Evolutionary conservation across 176 grass and related monocot species (phyloP), one percentile per base, ranked within the genome.

Genomic region (Musa troglodytarum): DNA sequence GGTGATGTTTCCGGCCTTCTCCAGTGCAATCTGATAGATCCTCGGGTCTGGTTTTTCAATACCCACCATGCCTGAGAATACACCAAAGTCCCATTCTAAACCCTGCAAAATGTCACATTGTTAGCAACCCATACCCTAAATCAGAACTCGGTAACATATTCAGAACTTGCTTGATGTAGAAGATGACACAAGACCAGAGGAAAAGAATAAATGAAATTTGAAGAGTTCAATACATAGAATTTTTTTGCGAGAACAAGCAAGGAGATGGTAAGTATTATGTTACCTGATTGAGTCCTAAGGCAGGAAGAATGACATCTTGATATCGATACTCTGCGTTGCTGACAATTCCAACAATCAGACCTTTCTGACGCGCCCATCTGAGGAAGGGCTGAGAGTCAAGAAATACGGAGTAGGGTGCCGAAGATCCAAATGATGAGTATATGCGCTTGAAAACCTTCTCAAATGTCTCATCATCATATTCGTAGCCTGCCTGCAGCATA

Each of bases 281-380:
- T 68, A 82, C 85, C 85, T 77, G 52, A 69, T 94, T 82, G 24
- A 99, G 59, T 14, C 91, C 95, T 61, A 94, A 82, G 17, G 90
- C 86, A 68, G 95, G 95, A 73, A 94, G 82, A 26, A 99, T 89
- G 43, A 92, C 90, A 63, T 99, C 95, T 75, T 91, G 86, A 77
- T 99, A 94, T 7, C 95, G 90, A 50, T 94, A 99, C 73, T 94
- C 95, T 53, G 95, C 90, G 75, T 99, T 88, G 88, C 90, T 99
- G 61, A 99, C 86, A 9, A 99, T 77, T 1, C 95, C 95, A 43
- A 99, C 95, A 8, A 59, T 94, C 52, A 99, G 79, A 1, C 95
- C 95, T 65, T 86, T 84, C 2, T 83, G 79, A 21, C 81, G 87
- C 23, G 76, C 85, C 95, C 82, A 89, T 81, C 88, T 84, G 78